Conservation (phyloP, 805 yeast species). For the Clavispora santaluciae region DNA sequence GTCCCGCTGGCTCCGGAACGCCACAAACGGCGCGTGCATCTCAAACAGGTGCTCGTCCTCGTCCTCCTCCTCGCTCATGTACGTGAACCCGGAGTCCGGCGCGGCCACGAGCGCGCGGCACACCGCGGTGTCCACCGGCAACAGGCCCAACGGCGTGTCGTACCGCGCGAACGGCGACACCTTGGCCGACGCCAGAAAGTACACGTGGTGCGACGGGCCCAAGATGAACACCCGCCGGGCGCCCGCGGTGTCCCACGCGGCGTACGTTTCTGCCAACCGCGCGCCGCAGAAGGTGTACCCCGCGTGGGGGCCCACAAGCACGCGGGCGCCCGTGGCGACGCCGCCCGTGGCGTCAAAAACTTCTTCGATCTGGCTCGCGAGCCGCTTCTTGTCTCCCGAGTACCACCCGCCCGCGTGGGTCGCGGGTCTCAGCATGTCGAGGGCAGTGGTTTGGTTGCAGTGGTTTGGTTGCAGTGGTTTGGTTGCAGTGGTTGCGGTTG, state of each 20-base stretch:
- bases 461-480: no score
- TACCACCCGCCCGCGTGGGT: conserved; percentile 96
- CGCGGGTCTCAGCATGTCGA: conserved; percentile 52
- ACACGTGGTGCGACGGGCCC: conserved; percentile 93
- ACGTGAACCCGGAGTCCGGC: conserved; percentile 39
- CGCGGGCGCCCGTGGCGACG: conserved; percentile 29
- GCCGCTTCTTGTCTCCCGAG: conserved; percentile 35
- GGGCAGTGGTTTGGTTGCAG: background rate
- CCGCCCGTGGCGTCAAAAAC: conserved; percentile 38
- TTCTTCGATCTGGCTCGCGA: conserved; percentile 48
- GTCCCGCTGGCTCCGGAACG: conserved; percentile 39
- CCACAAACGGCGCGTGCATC: conserved; percentile 83
- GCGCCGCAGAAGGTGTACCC: conserved; percentile 82
- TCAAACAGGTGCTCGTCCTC: conserved; percentile 90
- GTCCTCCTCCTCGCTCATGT: conserved; percentile 60
- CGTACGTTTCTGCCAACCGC: conserved; percentile 73
- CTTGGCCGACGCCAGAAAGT: conserved; percentile 57
- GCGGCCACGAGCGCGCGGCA: conserved; percentile 29
- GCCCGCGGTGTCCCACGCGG: conserved; percentile 56
- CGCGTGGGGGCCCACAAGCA: conserved; percentile 63
- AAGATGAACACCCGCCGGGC: conserved; percentile 66
- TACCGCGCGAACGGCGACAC: conserved; percentile 50
- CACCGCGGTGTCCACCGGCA: conserved; percentile 58
- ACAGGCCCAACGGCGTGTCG: conserved; percentile 78
- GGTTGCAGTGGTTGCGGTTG: no score